Base-by-base conservation (phyloP, 2,329 filamentous ascomycete species). In the Xenosphaeropsis pyriputrescens region DNA sequence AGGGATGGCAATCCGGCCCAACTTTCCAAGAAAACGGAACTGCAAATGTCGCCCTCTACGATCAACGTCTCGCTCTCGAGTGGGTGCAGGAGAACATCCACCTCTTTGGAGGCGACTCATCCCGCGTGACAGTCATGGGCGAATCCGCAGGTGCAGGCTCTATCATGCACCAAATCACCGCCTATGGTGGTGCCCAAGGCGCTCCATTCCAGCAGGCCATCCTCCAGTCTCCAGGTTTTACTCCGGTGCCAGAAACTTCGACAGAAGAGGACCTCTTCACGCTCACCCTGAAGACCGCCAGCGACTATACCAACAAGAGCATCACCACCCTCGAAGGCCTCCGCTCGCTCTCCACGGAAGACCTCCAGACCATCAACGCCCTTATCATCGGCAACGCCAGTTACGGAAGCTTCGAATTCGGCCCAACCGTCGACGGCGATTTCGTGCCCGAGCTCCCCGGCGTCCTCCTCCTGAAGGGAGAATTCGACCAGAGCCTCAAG, bases 81-180 rank as follows among this genome's bases (percentile, higher is more conserved):
- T 78, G 72, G 72, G 60, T 75, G 2, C 62, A 68, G 39, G 49
- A 64, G 31, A 56, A 72, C 42, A 72, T 74, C 38, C 55, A 65
- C 45, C 51, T 62, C 11, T 76, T 75, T 44, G 70, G 72, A 8
- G 71, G 71, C 11, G 64, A 74, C 47, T 52, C 61, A 3, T 50
- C 57, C 2, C 56, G 59, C 12, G 61, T 73, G 29, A 72, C 68
- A 1, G 57, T 71, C 12, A 58, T 69, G n/a, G 68, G 67, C 6
- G 55, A 67, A 42, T 67, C 62, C 13, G 67, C 70, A 7, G 69
- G 70, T 18, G 68, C 57, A 8, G 67, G 67, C 0, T 67, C 62
- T 3, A 62, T 75, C 40, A 60, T 70, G 53, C 67, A 72, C 45
- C 68, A 74, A 39, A 64, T 72, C 42, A 73, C 68, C 18, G 57